Conservation (phyloP, 371 early-diverging fungal species). For the Lichtheimia ramosa region DNA sequence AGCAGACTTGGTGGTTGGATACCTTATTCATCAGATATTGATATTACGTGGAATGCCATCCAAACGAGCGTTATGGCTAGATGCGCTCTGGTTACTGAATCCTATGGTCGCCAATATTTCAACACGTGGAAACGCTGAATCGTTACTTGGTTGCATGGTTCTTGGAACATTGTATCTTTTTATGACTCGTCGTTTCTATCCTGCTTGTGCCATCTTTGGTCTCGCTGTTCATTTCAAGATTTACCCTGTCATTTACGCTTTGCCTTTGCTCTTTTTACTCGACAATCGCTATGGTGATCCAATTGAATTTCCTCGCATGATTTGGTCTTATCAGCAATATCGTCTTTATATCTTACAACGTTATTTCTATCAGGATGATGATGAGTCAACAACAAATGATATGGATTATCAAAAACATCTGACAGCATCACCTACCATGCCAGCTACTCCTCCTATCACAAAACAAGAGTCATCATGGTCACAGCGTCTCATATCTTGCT, state of each 20-base stretch:
- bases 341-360: conserved; percentile 19
- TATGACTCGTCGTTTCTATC: conserved; percentile 45
- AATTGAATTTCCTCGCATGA: conserved; percentile 22
- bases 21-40: conserved; percentile 63
- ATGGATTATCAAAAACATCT: conserved; percentile 5
- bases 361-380: conserved; percentile 1
- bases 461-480: not conserved
- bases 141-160: conserved; percentile 76
- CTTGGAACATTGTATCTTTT: conserved; percentile 76
- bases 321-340: conserved; percentile 25
- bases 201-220: conserved; percentile 80
- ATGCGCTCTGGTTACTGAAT: conserved; percentile 84
- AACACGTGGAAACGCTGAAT: conserved; percentile 94
- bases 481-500: not conserved
- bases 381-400: no score
- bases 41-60: conserved; percentile 57
- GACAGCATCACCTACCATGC: not conserved
- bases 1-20: conserved; percentile 76
- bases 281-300: conserved; percentile 53
- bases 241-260: conserved; percentile 91
- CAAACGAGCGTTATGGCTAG: conserved; percentile 44
- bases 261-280: conserved; percentile 70
- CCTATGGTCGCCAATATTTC: conserved; percentile 96
- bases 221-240: conserved; percentile 96
- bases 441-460: not conserved